phyloP scores from a whole-genome alignment of 2,329 filamentous ascomycete species.

The Diplodia mutila region DNA sequence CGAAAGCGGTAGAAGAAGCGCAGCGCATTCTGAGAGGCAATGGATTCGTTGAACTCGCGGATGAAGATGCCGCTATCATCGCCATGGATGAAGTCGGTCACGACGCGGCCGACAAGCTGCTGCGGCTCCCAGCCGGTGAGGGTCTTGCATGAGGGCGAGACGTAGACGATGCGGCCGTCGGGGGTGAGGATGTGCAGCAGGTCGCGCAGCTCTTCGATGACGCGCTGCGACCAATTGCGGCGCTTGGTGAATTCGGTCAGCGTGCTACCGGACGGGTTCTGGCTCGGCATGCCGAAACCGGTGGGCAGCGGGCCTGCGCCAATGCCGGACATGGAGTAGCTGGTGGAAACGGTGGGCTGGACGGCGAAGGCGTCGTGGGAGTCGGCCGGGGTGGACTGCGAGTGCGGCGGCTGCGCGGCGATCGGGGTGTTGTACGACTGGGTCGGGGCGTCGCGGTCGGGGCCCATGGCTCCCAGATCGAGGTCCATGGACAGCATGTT shows the following conservation, averaged over 20 bases:
- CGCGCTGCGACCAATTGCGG: slow-evolving; percentile 82
- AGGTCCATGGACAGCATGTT: slow-evolving; percentile 54
- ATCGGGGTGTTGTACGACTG: slow-evolving; percentile 35
- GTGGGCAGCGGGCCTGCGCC: slow-evolving; percentile 61
- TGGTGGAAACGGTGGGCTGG: slow-evolving; percentile 28
- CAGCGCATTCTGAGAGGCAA: slow-evolving; percentile 76
- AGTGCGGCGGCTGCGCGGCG: slow-evolving; percentile 35
- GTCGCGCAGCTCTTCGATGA: slow-evolving; percentile 88
- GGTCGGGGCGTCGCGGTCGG: slow-evolving; percentile 35
- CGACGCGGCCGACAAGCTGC: slow-evolving; percentile 73
- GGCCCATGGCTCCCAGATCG: slow-evolving; percentile 43
- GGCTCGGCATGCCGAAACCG: slow-evolving; percentile 53
- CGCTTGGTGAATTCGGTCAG: slow-evolving; percentile 69
- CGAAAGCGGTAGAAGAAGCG: slow-evolving; percentile 85
- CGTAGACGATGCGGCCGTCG: slow-evolving; percentile 80
- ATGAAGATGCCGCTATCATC: slow-evolving; percentile 84
- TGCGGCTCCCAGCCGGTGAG: slow-evolving; percentile 76
- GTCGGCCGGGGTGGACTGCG: slow-evolving; percentile 32
- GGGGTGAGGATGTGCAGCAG: slow-evolving; percentile 85
- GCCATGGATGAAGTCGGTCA: slow-evolving; percentile 81
- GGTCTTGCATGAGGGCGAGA: slow-evolving; percentile 75
- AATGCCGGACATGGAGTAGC: slow-evolving; percentile 46
- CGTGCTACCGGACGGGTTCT: slow-evolving; percentile 55
- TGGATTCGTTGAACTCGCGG: slow-evolving; percentile 86
- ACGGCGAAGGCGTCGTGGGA: slow-evolving; percentile 35